Percentiles rank a stretch among this genome's conserved stretches.
phyloP scores from a whole-genome alignment of 352 stramenopile species.

The Elongisporangium undulatum region DNA sequence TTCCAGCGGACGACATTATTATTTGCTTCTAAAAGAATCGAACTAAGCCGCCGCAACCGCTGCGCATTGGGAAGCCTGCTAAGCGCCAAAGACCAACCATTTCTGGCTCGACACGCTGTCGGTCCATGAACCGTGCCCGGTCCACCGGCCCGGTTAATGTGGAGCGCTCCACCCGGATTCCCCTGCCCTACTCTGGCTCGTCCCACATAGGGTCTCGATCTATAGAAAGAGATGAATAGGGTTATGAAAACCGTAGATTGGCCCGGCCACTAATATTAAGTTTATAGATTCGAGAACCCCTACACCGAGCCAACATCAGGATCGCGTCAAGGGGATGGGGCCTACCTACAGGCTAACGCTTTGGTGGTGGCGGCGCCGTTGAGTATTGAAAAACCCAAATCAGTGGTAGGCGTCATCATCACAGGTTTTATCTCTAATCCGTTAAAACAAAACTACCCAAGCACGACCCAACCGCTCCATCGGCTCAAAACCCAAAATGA shows the following conservation, averaged over 20 bases:
- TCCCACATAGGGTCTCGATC: background rate
- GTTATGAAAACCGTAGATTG: background rate
- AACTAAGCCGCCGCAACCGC: constrained; percentile 35
- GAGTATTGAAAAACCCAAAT: background rate
- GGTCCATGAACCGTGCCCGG: constrained; percentile 6
- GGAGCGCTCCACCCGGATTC: background rate
- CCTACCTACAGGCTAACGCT: too few species aligned
- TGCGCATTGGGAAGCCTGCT: constrained; percentile 3
- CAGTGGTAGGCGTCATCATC: background rate
- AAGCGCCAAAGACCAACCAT: constrained; percentile 19
- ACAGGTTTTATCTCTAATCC: background rate
- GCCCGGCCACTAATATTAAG: background rate
- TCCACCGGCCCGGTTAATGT: constrained; percentile 6
- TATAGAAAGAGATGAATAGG: background rate
- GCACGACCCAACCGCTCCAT: background rate
- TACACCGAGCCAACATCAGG: background rate
- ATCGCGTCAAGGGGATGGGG: background rate
- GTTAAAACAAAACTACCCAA: background rate
- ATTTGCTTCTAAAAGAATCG: constrained; percentile 88
- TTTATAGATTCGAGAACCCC: background rate
- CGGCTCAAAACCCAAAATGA: background rate
- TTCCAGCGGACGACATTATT: constrained; percentile 90
- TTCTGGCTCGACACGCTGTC: constrained; percentile 6
- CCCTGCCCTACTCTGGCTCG: background rate
- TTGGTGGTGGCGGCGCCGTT: background rate